These are phyloP conservation scores for Apiospora arundinis DNA, from an alignment of 2,329 filamentous ascomycete genomes.

Conservation along the genomic window DNA sequence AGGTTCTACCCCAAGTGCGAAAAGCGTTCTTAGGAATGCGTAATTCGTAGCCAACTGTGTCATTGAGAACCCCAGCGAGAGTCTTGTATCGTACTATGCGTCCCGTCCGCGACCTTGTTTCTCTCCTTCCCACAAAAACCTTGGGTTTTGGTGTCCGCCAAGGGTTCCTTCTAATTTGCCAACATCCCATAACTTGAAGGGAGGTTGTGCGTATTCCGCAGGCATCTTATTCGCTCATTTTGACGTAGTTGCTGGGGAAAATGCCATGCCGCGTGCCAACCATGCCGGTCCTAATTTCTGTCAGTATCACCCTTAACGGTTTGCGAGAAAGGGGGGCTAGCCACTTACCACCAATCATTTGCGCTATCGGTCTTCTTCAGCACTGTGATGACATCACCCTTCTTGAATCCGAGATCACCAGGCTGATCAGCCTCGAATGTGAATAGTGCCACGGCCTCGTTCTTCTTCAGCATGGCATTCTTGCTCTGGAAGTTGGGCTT, in stretches of 20 bases:
- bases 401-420: conserved; percentile 93
- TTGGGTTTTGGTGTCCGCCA: neutral
- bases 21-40: conserved; percentile 12
- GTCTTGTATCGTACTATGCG: neutral
- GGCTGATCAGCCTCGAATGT: conserved; percentile 95
- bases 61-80: conserved; percentile 14
- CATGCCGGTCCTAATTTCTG: conserved; percentile 74
- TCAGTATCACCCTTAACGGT: conserved; percentile 22
- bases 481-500: conserved; percentile 82
- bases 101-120: neutral
- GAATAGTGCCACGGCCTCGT: conserved; percentile 89
- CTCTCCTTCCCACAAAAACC: neutral
- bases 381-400: conserved; percentile 95
- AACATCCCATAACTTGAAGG: neutral
- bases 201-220: neutral
- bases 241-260: conserved; percentile 85
- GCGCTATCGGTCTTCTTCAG: conserved; percentile 92
- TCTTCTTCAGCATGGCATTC: conserved; percentile 63
- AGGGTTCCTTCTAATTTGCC: neutral
- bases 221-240: conserved; percentile 54
- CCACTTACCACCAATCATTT: conserved; percentile 88
- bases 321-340: neutral
- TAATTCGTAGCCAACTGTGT: neutral
- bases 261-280: conserved; percentile 87
- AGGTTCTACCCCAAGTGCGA: conserved; percentile 4